Base-by-base conservation (phyloP, 2,329 filamentous ascomycete genomes). In the Kalaharituber pfeilii region DNA sequence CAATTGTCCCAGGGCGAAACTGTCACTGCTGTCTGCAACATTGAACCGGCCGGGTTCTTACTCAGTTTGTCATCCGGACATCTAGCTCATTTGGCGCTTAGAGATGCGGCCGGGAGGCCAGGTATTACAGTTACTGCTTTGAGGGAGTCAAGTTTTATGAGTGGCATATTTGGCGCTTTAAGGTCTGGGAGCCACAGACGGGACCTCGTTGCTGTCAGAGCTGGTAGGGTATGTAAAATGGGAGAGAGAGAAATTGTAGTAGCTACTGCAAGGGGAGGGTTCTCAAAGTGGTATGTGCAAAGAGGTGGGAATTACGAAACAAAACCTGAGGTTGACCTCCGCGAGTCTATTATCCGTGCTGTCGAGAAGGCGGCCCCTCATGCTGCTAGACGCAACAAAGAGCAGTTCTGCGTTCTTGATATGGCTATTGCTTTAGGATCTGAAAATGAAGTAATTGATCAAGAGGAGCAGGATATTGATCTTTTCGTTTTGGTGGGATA, bases 201-300 rank as follows among this genome's bases (percentile, higher is more conserved):
- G 62, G 84, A 91, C 55, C 77, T 95, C 60, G 82, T 81, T 45
- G 86, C 88, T 27, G 81, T 94, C 33, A 79, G 81, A 61, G 80
- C 86, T 25, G 84, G 85, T 44, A 74, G 77, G 52, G 80, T 82
- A 8, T 73, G 75, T 33, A 78, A 80, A 55, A 80, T 86, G 59
- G 88, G 87, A 24, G 87, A 95, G 68, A 81, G 88, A 65, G 86
- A 88, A 62, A 75, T 94, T 29, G 77, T 94, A 49, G 80, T 88
- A 33, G 79, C 82, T 13, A 91, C 87, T 1, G 76, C 79, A 53
- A 82, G 82, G 62, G 89, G 84, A 26, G 77, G 81, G 55, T 70
- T 98, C 25, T 82, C 93, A 62, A 76, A 82, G 6, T 98, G 91
- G 91, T 84, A 83, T 65, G 75, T 95, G 44, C 86, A 89, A 64